A percentile compares a stretch with the other conserved stretches of the same genome.
These are phyloP conservation scores for Castanea mollissima DNA, from an alignment of 306 rosid species.

Conservation along the genomic window DNA sequence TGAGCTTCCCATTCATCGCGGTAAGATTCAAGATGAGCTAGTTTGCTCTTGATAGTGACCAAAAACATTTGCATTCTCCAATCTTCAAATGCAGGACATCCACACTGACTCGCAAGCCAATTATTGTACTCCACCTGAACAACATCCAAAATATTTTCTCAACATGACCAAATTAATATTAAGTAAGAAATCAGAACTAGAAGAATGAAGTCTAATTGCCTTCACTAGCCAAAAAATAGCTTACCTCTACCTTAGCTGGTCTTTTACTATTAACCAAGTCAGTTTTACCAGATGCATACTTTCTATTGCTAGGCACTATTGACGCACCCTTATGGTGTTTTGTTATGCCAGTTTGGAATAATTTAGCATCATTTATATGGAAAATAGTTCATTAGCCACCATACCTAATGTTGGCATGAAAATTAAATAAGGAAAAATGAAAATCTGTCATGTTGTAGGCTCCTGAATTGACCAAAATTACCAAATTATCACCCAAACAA, in stretches of 20 bases:
- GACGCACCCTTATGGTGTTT: neutral
- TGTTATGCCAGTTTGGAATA: neutral
- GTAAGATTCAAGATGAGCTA: conserved; percentile 43
- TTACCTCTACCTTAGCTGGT: neutral
- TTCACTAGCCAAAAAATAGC: neutral
- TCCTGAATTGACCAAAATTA: neutral
- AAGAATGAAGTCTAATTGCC: neutral
- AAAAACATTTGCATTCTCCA: conserved; percentile 65
- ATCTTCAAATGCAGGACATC: conserved; percentile 45
- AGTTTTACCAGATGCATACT: too few species aligned
- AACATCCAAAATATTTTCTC: conserved; percentile 8
- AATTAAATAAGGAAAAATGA: neutral
- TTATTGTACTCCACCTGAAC: conserved; percentile 63
- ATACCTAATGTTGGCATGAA: neutral
- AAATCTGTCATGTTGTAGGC: neutral
- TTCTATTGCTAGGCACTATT: too few species aligned
- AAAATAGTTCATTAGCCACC: neutral
- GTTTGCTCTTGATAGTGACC: conserved; percentile 28
- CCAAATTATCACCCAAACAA: conserved; percentile 29
- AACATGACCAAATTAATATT: neutral
- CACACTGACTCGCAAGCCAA: conserved; percentile 67
- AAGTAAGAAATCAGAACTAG: neutral
- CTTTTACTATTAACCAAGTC: too few species aligned
- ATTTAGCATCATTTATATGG: neutral
- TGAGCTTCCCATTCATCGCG: conserved; percentile 72